Percentiles rank a stretch among this genome's conserved stretches.
These are phyloP conservation scores for Xylariaceae sp. DNA, from an alignment of 2,329 filamentous ascomycete species.

Conservation along the genomic window DNA sequence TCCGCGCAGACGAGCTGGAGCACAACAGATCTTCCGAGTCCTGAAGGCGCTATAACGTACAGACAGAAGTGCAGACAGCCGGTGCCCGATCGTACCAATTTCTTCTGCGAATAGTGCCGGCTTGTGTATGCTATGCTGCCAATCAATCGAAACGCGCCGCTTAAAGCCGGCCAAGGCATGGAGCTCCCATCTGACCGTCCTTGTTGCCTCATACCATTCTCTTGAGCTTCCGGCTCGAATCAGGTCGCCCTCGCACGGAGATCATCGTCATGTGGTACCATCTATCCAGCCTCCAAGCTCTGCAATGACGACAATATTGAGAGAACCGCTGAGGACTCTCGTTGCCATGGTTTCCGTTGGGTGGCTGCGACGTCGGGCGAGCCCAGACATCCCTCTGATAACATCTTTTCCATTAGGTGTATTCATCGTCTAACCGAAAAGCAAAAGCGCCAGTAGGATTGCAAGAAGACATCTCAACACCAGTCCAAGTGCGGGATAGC, in stretches of 20 bases:
- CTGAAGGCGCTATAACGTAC: not conserved
- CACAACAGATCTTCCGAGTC: not conserved
- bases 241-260: not conserved
- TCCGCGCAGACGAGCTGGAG: not conserved
- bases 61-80: too few species aligned
- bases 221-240: not conserved
- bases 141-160: conserved; percentile 5
- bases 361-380: conserved; percentile 14
- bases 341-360: not conserved
- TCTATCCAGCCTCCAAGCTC: not conserved
- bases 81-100: not conserved
- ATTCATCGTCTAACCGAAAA: conserved; percentile 20
- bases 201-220: not conserved
- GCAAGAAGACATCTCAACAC: conserved; percentile 14
- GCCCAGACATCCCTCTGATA: conserved; percentile 8
- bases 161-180: not conserved
- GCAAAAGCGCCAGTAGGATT: conserved; percentile 19
- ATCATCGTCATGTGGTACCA: not conserved
- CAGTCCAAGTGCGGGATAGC: conserved; percentile 13
- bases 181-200: conserved; percentile 5
- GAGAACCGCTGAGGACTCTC: not conserved
- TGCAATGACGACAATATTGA: not conserved
- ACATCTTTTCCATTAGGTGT: conserved; percentile 19
- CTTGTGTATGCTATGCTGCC: not conserved
- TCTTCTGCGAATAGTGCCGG: not conserved